These are phyloP conservation scores for Incumbomyces lentus DNA, from an alignment of 2,329 filamentous ascomycete species.

Conservation along the genomic window DNA sequence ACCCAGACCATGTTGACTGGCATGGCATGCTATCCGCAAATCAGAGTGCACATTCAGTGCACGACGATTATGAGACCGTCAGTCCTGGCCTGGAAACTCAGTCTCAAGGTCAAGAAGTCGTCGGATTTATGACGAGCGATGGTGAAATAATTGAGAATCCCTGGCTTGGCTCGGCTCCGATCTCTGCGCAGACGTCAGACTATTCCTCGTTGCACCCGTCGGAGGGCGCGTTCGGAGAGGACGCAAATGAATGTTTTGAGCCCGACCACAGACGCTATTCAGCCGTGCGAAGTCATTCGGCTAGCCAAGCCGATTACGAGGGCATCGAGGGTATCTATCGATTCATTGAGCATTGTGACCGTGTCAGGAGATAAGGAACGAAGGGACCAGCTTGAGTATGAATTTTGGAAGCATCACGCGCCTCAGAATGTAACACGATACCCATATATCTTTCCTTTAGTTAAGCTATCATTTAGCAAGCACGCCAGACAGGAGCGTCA, in stretches of 20 bases:
- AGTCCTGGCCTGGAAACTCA: background rate
- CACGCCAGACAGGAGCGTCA: no score
- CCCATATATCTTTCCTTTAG: background rate
- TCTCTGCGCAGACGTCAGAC: conserved; percentile 31
- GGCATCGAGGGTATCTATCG: conserved; percentile 55
- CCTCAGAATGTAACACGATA: conserved; percentile 7
- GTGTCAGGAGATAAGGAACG: conserved; percentile 28
- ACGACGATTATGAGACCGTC: conserved; percentile 3
- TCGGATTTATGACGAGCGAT: conserved; percentile 7
- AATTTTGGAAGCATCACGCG: background rate
- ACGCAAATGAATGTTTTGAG: conserved; percentile 22
- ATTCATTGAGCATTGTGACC: conserved; percentile 56
- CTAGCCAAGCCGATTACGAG: conserved; percentile 47
- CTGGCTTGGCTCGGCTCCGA: conserved; percentile 36
- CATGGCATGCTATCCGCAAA: conserved; percentile 43
- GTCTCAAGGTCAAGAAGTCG: conserved; percentile 1
- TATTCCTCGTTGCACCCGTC: conserved; percentile 48
- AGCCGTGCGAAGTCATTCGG: conserved; percentile 15
- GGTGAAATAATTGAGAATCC: conserved; percentile 40
- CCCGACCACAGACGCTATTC: conserved; percentile 12
- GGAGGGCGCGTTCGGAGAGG: conserved; percentile 26
- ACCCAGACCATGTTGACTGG: conserved; percentile 42
- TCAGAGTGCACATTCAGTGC: background rate
- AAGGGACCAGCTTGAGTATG: background rate
- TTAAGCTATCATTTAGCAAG: no score